These are phyloP conservation scores for Solanum commersonii DNA, from an alignment of 257 asterid species.

Conservation along the genomic window DNA sequence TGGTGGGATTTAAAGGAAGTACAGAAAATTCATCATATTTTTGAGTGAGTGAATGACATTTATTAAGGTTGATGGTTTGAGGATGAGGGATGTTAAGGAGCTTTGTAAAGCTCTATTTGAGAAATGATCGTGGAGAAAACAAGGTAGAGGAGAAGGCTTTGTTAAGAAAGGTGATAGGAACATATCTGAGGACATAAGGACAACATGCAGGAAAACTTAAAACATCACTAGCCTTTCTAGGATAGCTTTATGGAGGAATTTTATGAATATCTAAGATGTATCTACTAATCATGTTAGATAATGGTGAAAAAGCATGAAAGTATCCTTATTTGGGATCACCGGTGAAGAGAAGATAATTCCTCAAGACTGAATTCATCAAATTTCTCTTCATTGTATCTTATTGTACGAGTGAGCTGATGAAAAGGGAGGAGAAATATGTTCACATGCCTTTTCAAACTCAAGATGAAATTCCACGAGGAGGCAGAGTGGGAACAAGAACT, in stretches of 20 bases:
- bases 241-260: neutral
- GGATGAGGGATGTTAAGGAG: neutral
- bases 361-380: neutral
- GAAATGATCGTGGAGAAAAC: neutral
- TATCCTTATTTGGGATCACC: neutral
- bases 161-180: neutral
- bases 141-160: neutral
- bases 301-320: neutral
- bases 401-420: neutral
- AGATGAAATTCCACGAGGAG: neutral
- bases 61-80: neutral
- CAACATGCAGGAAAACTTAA: too few relatives aligned
- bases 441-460: neutral
- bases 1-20: neutral
- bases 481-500: neutral
- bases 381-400: neutral
- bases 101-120: neutral
- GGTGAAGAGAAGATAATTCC: neutral
- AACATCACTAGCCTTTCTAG: neutral
- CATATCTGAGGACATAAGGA: neutral
- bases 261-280: neutral
- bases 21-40: neutral
- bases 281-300: neutral
- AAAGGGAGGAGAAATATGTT: neutral
- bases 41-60: neutral